Base-by-base conservation (phyloP, 108 stramenopile genomes). In the Skeletonema menzelii region DNA sequence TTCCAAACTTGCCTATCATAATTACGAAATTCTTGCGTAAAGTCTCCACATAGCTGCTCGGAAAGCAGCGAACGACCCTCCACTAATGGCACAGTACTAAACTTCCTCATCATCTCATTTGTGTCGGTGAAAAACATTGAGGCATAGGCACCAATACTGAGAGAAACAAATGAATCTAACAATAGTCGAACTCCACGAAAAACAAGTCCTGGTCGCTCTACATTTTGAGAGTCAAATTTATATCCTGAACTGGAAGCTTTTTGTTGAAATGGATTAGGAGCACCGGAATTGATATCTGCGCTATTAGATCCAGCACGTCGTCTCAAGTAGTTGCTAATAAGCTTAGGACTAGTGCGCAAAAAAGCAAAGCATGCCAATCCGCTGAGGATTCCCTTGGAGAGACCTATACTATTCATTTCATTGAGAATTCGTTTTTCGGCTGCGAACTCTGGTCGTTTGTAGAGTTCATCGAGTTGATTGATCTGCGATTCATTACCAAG, bases 1-100 rank as follows among this genome's bases (percentile, higher is more conserved):
- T 80, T 72, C 79, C 79, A 80, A 12, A 49, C 38, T 53, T 35
- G 56, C 12, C 72, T 57, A 40, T 69, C 67, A 42, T 58, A 73
- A 35, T 65, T 69, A 49, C 59, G 67, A 46, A 80, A 80, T 40
- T 80, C 79, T 8, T 17, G 14, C 26, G 72, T 26, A 65, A 80
- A 80, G 17, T 73, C 72, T 5, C 46, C 17, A 59, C 79, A 80
- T 8, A 80, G 63, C 35, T 80, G 72, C 24, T 80, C 79, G 8
- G 72, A 73, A 7, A 80, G n/a, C 6, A 80, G 35, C 4, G 79
- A 80, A 59, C 79, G 26, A 12, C 79, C 79, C 68, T 69, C 66
- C 10, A 80, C 62, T 22, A 80, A 55, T 31, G 79, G 79, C 24
- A 80, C 53, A 22, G 73, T 72, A 32, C 67, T 31, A 46, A 63